Percentiles rank a stretch among this genome's conserved stretches.
Evolutionary conservation across 148 eudicot genomes (phyloP).

Genomic region (Tetragonia tetragonoides): DNA sequence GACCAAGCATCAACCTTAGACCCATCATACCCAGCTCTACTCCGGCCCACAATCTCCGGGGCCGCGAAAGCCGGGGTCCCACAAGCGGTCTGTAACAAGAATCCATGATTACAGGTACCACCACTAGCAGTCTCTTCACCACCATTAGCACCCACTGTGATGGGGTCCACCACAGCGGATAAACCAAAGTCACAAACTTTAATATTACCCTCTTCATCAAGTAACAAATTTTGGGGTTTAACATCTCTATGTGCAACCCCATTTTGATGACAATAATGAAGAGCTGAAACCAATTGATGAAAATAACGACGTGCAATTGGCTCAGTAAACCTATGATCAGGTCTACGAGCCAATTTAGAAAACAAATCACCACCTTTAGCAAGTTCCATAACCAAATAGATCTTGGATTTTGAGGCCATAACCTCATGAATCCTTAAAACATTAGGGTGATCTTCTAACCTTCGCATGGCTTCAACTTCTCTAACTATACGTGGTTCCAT

Average conservation of each 20-base stretch:
- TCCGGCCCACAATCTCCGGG: conserved; percentile 59
- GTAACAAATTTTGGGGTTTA: conserved; percentile 72
- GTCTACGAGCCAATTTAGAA: conserved; percentile 38
- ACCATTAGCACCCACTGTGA: not conserved
- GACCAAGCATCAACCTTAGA: conserved; percentile 84
- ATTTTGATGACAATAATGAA: conserved; percentile 60
- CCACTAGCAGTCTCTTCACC: not conserved
- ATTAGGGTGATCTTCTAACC: conserved; percentile 65
- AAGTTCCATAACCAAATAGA: conserved; percentile 77
- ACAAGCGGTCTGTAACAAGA: conserved; percentile 62
- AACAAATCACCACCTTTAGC: conserved; percentile 74
- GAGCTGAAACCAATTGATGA: conserved; percentile 59
- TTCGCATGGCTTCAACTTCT: conserved; percentile 77
- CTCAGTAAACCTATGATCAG: conserved; percentile 55
- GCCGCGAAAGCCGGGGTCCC: conserved; percentile 62
- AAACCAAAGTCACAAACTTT: conserved; percentile 75
- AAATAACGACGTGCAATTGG: conserved; percentile 50
- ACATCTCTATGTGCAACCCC: conserved; percentile 79
- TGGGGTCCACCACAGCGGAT: conserved; percentile 47
- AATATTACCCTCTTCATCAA: conserved; percentile 45
- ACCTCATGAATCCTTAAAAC: conserved; percentile 69
- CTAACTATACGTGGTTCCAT: conserved; percentile 53
- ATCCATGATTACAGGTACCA: too few species aligned
- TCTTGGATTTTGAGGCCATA: conserved; percentile 60
- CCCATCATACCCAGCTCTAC: conserved; percentile 58